Conservation (phyloP, 257 asterid genomes). For the Linaria vulgaris region DNA sequence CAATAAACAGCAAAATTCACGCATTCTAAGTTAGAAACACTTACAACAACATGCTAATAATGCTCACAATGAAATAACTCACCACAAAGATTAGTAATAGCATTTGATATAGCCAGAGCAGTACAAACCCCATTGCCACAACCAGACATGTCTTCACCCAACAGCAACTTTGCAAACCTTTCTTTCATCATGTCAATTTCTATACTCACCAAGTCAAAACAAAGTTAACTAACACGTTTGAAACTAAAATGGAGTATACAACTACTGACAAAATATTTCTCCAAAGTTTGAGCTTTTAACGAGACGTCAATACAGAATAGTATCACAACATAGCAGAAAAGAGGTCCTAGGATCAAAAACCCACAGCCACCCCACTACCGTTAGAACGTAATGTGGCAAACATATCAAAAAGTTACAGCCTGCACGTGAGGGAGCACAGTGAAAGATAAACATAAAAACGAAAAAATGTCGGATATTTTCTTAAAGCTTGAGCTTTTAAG, state of each 20-base stretch:
- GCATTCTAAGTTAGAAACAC: not conserved
- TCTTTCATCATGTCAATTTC: slow-evolving; percentile 84
- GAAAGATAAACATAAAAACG: too few relatives aligned
- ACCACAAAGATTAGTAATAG: slow-evolving; percentile 88
- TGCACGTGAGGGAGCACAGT: too few relatives aligned
- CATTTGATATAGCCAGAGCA: slow-evolving; percentile 81
- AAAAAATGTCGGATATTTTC: too few relatives aligned
- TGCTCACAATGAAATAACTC: slow-evolving; percentile 4
- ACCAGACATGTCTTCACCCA: slow-evolving; percentile 96
- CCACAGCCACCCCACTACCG: too few relatives aligned
- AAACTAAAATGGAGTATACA: not conserved
- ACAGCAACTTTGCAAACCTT: slow-evolving; percentile 76
- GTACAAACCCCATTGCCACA: slow-evolving; percentile 84
- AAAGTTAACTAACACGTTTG: not conserved
- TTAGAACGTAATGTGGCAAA: too few relatives aligned
- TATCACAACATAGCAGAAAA: too few relatives aligned
- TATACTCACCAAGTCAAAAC: slow-evolving; percentile 17
- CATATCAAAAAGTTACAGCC: too few relatives aligned
- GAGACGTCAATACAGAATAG: too few relatives aligned
- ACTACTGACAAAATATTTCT: too few relatives aligned
- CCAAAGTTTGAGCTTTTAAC: too few relatives aligned
- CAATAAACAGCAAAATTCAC: slow-evolving; percentile 1
- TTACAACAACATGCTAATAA: not conserved
- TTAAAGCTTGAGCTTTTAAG: too few relatives aligned
- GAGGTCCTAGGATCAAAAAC: too few relatives aligned